phyloP scores from a whole-genome alignment of 371 early-diverging fungal species.

The Gilbertella persicaria region DNA sequence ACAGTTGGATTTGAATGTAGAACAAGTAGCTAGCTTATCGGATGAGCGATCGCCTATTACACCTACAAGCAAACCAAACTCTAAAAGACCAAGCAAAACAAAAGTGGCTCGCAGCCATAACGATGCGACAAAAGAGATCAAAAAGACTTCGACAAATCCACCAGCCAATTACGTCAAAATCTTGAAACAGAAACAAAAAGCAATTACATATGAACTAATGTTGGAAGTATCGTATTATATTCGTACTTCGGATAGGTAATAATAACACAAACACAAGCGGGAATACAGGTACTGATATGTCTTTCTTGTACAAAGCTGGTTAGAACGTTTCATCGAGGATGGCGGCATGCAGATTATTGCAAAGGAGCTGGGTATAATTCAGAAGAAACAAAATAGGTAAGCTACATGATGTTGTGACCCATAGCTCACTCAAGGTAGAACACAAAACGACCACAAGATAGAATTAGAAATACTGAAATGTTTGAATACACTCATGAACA shows the following conservation, averaged over 20 bases:
- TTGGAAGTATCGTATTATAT: constrained; percentile 26
- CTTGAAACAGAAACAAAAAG: constrained; percentile 24
- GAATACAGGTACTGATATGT: neutral
- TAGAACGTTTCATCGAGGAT: constrained; percentile 67
- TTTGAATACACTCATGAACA: constrained; percentile 75
- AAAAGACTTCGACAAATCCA: neutral
- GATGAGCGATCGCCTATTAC: constrained; percentile 11
- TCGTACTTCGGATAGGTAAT: constrained; percentile 24
- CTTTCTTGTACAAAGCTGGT: constrained; percentile 35
- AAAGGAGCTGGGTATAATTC: constrained; percentile 60
- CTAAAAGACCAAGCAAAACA: constrained; percentile 7
- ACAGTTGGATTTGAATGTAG: constrained; percentile 26
- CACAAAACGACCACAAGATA: constrained; percentile 67
- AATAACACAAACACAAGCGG: neutral
- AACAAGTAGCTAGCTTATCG: constrained; percentile 18
- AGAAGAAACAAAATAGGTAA: constrained; percentile 44
- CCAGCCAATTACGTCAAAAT: constrained; percentile 19
- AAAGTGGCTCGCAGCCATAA: neutral
- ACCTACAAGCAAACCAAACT: constrained; percentile 1
- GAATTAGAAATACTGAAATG: constrained; percentile 84
- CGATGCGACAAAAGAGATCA: neutral
- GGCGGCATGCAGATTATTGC: constrained; percentile 68
- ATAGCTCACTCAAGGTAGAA: constrained; percentile 30
- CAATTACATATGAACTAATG: constrained; percentile 23
- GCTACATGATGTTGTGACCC: neutral